A percentile compares a stretch with the other conserved stretches of the same genome.
Conservation (phyloP, 2,329 filamentous ascomycete species). For the Neofusicoccum parvum region DNA sequence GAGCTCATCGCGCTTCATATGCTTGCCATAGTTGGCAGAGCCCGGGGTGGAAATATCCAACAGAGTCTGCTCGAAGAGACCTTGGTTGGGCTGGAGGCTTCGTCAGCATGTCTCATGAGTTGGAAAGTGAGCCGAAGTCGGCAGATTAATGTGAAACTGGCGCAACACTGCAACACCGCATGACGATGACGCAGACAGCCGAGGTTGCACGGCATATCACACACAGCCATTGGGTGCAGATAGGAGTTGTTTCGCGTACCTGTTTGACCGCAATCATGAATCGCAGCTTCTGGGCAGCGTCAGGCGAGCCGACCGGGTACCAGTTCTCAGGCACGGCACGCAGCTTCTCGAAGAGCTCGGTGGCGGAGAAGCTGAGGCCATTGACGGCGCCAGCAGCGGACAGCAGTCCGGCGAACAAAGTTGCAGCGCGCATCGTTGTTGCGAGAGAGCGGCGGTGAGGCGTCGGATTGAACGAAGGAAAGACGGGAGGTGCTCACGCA, state of each 20-base stretch:
- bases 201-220: not conserved
- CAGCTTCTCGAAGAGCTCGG: constrained; percentile 36
- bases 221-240: not conserved
- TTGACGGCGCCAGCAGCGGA: constrained; percentile 32
- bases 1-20: constrained; percentile 64
- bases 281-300: constrained; percentile 35
- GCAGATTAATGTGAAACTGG: not conserved
- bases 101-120: constrained; percentile 3
- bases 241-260: constrained; percentile 28
- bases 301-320: constrained; percentile 37
- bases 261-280: constrained; percentile 44
- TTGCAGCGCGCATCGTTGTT: constrained; percentile 33
- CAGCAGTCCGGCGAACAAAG: constrained; percentile 35
- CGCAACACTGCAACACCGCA: not conserved
- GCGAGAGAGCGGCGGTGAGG: not conserved
- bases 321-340: constrained; percentile 39
- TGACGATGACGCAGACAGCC: constrained; percentile 11
- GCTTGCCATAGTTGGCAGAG: constrained; percentile 61
- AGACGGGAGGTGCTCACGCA: not conserved
- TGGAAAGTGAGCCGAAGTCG: not conserved
- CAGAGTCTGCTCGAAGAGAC: constrained; percentile 59
- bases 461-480: not conserved
- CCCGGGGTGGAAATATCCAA: constrained; percentile 64
- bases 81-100: constrained; percentile 47
- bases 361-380: constrained; percentile 28